Conservation (phyloP, 2,329 filamentous ascomycete species). For the Sclerotinia nivalis region DNA sequence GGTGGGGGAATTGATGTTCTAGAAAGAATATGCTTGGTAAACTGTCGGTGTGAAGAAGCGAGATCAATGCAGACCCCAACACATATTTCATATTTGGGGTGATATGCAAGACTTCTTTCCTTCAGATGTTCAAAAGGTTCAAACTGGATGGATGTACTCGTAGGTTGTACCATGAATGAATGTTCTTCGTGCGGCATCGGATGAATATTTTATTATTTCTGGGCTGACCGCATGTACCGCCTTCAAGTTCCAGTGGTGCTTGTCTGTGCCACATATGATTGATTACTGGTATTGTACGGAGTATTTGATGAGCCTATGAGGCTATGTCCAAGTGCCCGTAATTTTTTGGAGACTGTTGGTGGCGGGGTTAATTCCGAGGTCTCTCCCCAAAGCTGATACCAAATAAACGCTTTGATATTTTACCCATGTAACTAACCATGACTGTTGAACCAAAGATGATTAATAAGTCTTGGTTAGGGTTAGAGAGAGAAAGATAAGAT, state of each 20-base stretch:
- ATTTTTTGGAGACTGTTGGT: not conserved
- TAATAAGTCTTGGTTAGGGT: not conserved
- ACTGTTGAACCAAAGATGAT: not conserved
- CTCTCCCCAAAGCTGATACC: not conserved
- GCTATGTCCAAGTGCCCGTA: not conserved
- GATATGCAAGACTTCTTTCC: not conserved
- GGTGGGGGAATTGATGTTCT: conserved; percentile 13
- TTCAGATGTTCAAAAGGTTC: not conserved
- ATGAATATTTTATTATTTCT: not conserved
- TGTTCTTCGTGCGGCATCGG: not conserved
- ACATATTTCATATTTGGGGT: conserved; percentile 3
- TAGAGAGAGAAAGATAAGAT: conserved; percentile 1
- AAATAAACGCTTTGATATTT: not conserved
- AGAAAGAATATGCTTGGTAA: conserved; percentile 15
- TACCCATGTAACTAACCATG: not conserved
- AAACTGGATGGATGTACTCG: not conserved
- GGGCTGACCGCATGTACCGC: not conserved
- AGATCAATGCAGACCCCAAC: conserved; percentile 5
- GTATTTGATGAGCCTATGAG: no score
- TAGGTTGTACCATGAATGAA: not conserved
- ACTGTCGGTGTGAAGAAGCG: conserved; percentile 16
- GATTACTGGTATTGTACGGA: no score
- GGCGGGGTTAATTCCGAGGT: conserved; percentile 10
- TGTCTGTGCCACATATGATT: not conserved
- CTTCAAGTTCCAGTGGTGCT: not conserved